phyloP scores from a whole-genome alignment of 148 eudicot genomes.

The Arctostaphylos glauca region DNA sequence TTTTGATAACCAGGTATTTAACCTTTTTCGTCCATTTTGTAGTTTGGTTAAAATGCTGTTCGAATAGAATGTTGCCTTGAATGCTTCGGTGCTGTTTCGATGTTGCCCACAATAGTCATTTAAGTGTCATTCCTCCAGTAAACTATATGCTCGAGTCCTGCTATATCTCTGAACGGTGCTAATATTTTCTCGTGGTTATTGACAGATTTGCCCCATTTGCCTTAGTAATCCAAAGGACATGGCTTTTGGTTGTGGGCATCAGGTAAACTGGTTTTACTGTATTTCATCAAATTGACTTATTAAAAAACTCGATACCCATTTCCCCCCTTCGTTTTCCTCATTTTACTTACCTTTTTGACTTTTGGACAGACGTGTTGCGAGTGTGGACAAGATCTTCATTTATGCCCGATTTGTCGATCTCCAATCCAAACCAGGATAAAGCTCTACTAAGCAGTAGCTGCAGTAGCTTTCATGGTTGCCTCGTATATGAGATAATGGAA shows the following conservation, averaged over 20 bases:
- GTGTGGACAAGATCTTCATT: conserved; percentile 67
- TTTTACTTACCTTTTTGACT: neutral
- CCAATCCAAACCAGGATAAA: conserved; percentile 65
- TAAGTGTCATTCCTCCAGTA: no score
- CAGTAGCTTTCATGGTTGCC: neutral
- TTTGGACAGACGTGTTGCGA: conserved; percentile 71
- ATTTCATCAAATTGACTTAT: neutral
- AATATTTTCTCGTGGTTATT: conserved; percentile 8
- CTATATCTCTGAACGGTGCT: neutral
- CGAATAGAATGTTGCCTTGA: neutral
- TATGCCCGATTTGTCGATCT: conserved; percentile 79
- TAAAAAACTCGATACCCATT: neutral
- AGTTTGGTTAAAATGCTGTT: neutral
- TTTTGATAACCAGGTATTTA: conserved; percentile 57
- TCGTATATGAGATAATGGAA: neutral
- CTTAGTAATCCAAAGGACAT: conserved; percentile 75
- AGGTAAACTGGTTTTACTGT: conserved; percentile 42
- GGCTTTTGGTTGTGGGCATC: conserved; percentile 99
- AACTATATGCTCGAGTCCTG: neutral
- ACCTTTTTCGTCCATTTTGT: neutral
- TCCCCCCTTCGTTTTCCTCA: neutral
- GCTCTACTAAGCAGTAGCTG: conserved; percentile 63
- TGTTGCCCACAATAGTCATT: neutral
- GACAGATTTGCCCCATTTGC: conserved; percentile 82
- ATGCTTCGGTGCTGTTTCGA: neutral